These are phyloP conservation scores for Alternaria viburni DNA, from an alignment of 2,329 filamentous ascomycete genomes.

Conservation along the genomic window DNA sequence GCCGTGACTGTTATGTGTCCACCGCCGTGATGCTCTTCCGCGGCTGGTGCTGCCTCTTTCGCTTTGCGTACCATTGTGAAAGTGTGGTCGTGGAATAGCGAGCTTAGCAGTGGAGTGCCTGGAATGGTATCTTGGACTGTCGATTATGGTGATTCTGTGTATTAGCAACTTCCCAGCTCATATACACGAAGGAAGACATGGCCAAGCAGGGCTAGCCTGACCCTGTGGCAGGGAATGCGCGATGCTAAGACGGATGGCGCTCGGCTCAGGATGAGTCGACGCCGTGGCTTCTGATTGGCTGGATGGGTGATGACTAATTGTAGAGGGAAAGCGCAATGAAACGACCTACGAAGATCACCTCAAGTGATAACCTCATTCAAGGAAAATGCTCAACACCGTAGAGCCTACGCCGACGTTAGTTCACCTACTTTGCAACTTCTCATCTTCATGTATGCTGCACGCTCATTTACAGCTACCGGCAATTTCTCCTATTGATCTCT, in stretches of 20 bases:
- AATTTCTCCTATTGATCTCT: not conserved
- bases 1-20: slow-evolving; percentile 44
- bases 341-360: not conserved
- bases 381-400: no score
- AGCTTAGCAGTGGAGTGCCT: not conserved
- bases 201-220: not conserved
- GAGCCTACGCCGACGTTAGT: no score
- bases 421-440: no score
- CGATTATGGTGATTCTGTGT: not conserved
- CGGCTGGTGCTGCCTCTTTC: slow-evolving; percentile 23
- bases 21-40: slow-evolving; percentile 32
- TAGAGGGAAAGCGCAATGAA: not conserved
- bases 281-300: slow-evolving; percentile 11
- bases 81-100: not conserved
- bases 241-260: not conserved
- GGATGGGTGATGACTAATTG: not conserved
- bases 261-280: slow-evolving; percentile 24
- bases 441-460: not conserved
- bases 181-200: not conserved
- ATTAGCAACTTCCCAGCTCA: not conserved
- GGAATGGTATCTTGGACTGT: not conserved
- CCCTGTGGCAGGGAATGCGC: not conserved
- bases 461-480: not conserved
- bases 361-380: not conserved
- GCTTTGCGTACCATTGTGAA: slow-evolving; percentile 37